These are phyloP conservation scores for Cladosporium velox DNA, from an alignment of 2,329 filamentous ascomycete species.

Conservation along the genomic window DNA sequence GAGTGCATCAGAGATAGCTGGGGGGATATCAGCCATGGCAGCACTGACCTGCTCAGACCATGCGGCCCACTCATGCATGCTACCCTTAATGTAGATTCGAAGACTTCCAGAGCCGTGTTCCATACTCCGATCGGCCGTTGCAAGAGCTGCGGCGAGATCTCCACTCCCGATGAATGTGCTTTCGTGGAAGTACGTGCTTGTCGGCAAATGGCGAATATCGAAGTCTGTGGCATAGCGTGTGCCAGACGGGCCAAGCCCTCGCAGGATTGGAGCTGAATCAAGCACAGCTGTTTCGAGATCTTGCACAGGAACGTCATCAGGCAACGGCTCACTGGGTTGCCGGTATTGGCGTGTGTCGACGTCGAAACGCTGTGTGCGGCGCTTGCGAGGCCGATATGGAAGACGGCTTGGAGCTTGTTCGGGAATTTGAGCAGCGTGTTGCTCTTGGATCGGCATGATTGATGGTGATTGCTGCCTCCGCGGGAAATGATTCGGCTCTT, in stretches of 20 bases:
- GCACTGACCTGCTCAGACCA: constrained; percentile 60
- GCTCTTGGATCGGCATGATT: background rate
- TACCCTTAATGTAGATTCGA: constrained; percentile 40
- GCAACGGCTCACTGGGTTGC: constrained; percentile 43
- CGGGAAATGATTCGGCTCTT: background rate
- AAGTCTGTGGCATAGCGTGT: constrained; percentile 56
- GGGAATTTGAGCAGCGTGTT: background rate
- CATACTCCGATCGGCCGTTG: constrained; percentile 44
- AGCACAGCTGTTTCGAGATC: background rate
- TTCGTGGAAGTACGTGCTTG: constrained; percentile 58
- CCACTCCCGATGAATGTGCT: constrained; percentile 61
- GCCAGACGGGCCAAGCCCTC: constrained; percentile 52
- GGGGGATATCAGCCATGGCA: constrained; percentile 44
- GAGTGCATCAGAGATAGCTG: constrained; percentile 34
- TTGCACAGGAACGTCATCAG: constrained; percentile 24
- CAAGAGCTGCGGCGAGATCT: constrained; percentile 51
- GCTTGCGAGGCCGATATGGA: constrained; percentile 36
- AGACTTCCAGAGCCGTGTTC: constrained; percentile 45
- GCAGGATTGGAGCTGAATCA: constrained; percentile 26
- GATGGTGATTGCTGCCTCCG: background rate
- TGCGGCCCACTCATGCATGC: constrained; percentile 47
- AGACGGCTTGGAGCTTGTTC: background rate
- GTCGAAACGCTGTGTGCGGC: constrained; percentile 49
- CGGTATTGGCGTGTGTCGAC: constrained; percentile 48
- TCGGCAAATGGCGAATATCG: constrained; percentile 51